Conservation (phyloP, 2,329 filamentous ascomycete species). For the Phymatotrichopsis omnivora region DNA sequence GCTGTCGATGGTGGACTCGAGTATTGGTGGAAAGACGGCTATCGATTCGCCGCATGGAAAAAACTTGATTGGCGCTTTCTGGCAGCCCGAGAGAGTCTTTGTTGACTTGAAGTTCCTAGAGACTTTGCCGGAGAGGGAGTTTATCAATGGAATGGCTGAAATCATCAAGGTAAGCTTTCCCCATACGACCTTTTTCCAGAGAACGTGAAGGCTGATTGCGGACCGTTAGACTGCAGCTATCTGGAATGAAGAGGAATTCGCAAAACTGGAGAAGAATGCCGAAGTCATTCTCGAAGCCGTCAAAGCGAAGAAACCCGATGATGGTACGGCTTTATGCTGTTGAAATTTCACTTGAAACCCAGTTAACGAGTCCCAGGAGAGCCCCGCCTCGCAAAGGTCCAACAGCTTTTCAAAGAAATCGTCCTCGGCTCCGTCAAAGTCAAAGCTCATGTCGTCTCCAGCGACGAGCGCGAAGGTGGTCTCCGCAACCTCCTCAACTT, state of each 20-base stretch:
- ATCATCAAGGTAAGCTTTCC: conserved; percentile 57
- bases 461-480: conserved; percentile 88
- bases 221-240: conserved; percentile 75
- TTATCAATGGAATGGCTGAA: conserved; percentile 98
- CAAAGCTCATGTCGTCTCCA: conserved; percentile 89
- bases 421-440: conserved; percentile 84
- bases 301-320: conserved; percentile 47
- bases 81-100: conserved; percentile 90
- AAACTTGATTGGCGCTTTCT: conserved; percentile 91
- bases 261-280: conserved; percentile 71
- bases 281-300: conserved; percentile 63
- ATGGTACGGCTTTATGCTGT: conserved; percentile 30
- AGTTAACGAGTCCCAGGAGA: conserved; percentile 13
- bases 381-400: conserved; percentile 18
- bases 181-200: not conserved
- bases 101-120: conserved; percentile 88
- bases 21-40: conserved; percentile 95
- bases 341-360: not conserved
- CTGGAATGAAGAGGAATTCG: conserved; percentile 82
- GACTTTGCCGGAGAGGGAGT: conserved; percentile 79
- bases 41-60: conserved; percentile 95
- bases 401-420: conserved; percentile 56
- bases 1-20: conserved; percentile 95
- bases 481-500: conserved; percentile 93
- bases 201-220: conserved; percentile 3